These are phyloP conservation scores for Hypoxylon sp. DNA, from an alignment of 2,329 filamentous ascomycete species.

Conservation along the genomic window DNA sequence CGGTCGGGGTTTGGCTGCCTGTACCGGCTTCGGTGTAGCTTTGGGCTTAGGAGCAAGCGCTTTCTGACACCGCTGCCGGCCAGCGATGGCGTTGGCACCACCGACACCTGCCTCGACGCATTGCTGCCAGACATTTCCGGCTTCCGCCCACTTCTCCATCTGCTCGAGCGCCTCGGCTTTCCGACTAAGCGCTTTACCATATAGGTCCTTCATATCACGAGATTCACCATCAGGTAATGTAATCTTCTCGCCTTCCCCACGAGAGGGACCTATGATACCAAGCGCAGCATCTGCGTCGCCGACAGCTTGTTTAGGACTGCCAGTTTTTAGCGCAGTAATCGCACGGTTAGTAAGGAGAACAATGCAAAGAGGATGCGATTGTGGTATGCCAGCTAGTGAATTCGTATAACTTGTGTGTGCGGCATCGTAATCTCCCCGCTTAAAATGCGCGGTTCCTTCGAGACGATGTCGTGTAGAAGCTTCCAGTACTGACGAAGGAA, in stretches of 20 bases:
- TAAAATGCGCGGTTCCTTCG: constrained; percentile 90
- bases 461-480: constrained; percentile 84
- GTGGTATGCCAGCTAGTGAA: constrained; percentile 81
- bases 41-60: constrained; percentile 80
- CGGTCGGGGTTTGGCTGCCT: constrained; percentile 62
- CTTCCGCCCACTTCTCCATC: constrained; percentile 93
- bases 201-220: constrained; percentile 94
- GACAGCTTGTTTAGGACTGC: constrained; percentile 89
- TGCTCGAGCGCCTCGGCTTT: constrained; percentile 97
- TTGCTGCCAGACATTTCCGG: constrained; percentile 82
- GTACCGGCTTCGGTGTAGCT: constrained; percentile 61
- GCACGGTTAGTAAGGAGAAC: constrained; percentile 93
- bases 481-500: constrained; percentile 78
- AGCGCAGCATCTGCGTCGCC: constrained; percentile 87
- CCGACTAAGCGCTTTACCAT: constrained; percentile 91
- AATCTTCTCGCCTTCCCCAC: constrained; percentile 85
- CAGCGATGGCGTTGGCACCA: constrained; percentile 86
- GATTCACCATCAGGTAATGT: constrained; percentile 74
- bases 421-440: constrained; percentile 90
- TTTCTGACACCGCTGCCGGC: constrained; percentile 89
- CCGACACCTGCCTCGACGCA: constrained; percentile 89
- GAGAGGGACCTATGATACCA: constrained; percentile 81
- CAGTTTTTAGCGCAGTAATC: constrained; percentile 90
- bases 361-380: constrained; percentile 85
- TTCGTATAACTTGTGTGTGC: constrained; percentile 87